Percentiles rank a stretch among this genome's conserved stretches.
Evolutionary conservation across 2,329 filamentous ascomycete species (phyloP).

Genomic region (Fusarium lateritium): DNA sequence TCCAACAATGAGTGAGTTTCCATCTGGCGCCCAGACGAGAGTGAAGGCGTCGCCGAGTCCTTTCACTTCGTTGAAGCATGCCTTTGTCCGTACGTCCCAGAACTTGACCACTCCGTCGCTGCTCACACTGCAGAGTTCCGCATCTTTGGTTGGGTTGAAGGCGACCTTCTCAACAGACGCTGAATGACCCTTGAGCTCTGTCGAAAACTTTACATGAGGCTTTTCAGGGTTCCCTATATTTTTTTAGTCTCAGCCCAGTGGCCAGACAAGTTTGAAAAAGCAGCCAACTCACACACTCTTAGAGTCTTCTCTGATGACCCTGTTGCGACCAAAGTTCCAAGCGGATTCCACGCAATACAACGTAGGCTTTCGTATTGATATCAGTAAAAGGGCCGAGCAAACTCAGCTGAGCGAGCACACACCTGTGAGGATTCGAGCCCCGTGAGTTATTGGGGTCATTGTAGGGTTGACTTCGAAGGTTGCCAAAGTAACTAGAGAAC

Average conservation of each 20-base stretch:
- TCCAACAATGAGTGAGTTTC: conserved; percentile 78
- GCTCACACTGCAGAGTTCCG: conserved; percentile 82
- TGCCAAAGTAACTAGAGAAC: conserved; percentile 76
- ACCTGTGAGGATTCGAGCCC: conserved; percentile 70
- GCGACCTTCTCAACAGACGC: conserved; percentile 80
- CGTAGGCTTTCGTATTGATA: conserved; percentile 69
- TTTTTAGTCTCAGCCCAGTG: conserved; percentile 1
- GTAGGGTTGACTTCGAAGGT: conserved; percentile 80
- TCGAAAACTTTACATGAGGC: conserved; percentile 79
- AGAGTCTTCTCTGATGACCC: conserved; percentile 79
- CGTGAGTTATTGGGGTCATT: conserved; percentile 71
- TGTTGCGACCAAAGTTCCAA: conserved; percentile 87
- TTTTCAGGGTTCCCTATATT: conserved; percentile 81
- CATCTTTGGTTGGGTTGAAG: conserved; percentile 83
- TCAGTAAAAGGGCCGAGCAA: conserved; percentile 29
- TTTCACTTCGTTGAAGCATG: conserved; percentile 78
- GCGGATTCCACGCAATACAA: conserved; percentile 90
- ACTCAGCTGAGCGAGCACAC: conserved; percentile 51
- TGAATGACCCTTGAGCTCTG: conserved; percentile 78
- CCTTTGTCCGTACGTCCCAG: conserved; percentile 84
- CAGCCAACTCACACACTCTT: conserved; percentile 74
- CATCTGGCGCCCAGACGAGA: conserved; percentile 81
- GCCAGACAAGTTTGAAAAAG: not conserved
- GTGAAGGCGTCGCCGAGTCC: conserved; percentile 77
- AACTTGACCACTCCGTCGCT: conserved; percentile 82